phyloP scores from a whole-genome alignment of 257 asterid species.

The Salvia hispanica region DNA sequence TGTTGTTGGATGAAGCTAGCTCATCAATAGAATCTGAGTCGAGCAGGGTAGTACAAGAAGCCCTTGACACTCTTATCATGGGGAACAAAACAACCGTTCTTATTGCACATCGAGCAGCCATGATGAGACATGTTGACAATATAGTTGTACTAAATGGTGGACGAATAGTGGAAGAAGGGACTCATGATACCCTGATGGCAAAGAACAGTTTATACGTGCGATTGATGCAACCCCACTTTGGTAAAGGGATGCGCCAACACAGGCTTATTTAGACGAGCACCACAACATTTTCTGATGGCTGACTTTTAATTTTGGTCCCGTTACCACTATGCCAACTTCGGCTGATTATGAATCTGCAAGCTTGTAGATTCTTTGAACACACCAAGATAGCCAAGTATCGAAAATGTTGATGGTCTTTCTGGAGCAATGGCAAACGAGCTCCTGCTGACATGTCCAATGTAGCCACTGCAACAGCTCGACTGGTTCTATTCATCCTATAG shows the following conservation, averaged over 20 bases:
- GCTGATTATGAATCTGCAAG: constrained; percentile 24
- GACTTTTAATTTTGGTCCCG: constrained; percentile 17
- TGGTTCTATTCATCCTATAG: constrained; percentile 38
- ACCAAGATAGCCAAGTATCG: constrained; percentile 21
- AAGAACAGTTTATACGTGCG: constrained; percentile 93
- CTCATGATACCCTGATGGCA: constrained; percentile 70
- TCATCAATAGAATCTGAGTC: constrained; percentile 96
- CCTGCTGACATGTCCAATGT: constrained; percentile 17
- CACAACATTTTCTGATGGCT: constrained; percentile 19
- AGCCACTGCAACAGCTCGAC: constrained; percentile 32
- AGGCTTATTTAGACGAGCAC: constrained; percentile 57
- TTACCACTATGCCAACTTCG: constrained; percentile 23
- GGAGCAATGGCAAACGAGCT: constrained; percentile 23
- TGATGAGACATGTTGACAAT: constrained; percentile 99
- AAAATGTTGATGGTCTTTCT: constrained; percentile 11
- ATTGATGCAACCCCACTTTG: constrained; percentile 95
- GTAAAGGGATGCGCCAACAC: constrained; percentile 86
- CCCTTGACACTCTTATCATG: constrained; percentile 91
- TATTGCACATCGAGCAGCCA: constrained; percentile 97
- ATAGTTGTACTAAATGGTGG: constrained; percentile 98
- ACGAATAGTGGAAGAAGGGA: constrained; percentile 92
- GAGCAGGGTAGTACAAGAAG: constrained; percentile 95
- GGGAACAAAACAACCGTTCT: constrained; percentile 95
- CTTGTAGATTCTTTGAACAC: constrained; percentile 17
- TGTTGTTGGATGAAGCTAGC: constrained; percentile 95